Base-by-base conservation (phyloP, 2,329 filamentous ascomycete genomes). In the Fusarium oxysporum region DNA sequence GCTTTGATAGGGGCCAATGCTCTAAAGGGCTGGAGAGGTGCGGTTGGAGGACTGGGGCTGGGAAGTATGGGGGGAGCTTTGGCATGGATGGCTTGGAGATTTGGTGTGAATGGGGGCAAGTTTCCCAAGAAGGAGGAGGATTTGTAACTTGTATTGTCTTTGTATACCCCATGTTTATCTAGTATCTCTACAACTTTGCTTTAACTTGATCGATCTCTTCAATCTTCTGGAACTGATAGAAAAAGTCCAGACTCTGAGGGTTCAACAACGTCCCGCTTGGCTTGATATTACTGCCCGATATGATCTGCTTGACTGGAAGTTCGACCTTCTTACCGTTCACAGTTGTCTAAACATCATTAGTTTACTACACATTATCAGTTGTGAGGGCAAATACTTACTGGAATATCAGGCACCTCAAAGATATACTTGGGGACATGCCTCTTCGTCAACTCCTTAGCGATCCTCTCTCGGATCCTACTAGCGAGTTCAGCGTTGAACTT, bases 261-360 rank as follows among this genome's bases (percentile, higher is more conserved):
- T 97, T 96, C 59, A 92, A 82, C 76, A 96, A 81, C 8, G 93
- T 96, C 3, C 93, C 93, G 54, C 91, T 93, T 0, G 93, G 89
- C 81, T 92, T 94, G 78, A 96, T 89, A 30, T 83, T 88, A 75
- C 91, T 90, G 0, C 93, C 93, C 0, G 89, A 94, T 2, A 96
- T 91, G 71, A 96, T 96, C 78, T 93, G 92, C 83, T 96, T 96
- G 35, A 96, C 92, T 0, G 93, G 93, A 58, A 96, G 77, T 80
- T 96, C 93, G 8, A 96, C 93, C 81, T 96, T 96, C 80, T 96
- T 96, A 55, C 93, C 82, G 78, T 96, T 96, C 70, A 96, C 90
- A 0, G 93, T 96, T 0, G 91, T 93, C 90, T 94, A 3, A 14
- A 5, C 14, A 21, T 25, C 16, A 51, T 79, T 38, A 81, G 76